phyloP scores from a whole-genome alignment of 768 basidiomycete genomes.

The Suillus fuscotomentosus region DNA sequence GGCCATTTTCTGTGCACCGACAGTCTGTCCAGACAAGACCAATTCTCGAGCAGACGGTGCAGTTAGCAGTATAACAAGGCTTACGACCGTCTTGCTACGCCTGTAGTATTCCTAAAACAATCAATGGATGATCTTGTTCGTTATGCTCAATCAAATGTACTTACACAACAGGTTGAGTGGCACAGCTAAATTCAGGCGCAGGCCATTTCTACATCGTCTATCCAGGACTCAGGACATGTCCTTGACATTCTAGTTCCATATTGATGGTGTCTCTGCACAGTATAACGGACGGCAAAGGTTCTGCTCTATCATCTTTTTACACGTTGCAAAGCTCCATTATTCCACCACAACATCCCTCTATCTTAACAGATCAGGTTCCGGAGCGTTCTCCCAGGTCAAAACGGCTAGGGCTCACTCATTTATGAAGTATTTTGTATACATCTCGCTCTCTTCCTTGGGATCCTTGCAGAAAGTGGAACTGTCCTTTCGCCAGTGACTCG shows the following conservation, averaged over 20 bases:
- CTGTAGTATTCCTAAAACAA: too few relatives aligned
- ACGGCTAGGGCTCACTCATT: not conserved
- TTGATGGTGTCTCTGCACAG: not conserved
- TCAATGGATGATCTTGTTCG: too few relatives aligned
- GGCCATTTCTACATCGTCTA: not conserved
- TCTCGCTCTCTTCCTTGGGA: not conserved
- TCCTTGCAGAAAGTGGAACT: not conserved
- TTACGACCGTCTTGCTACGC: too few relatives aligned
- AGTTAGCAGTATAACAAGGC: too few relatives aligned
- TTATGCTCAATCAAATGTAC: not conserved
- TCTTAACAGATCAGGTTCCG: not conserved
- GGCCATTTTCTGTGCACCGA: too few relatives aligned
- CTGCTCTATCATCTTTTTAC: not conserved
- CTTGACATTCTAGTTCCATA: not conserved
- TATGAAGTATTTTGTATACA: not conserved
- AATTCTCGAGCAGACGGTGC: too few relatives aligned
- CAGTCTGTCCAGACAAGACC: too few relatives aligned
- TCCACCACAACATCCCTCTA: not conserved
- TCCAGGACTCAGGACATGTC: not conserved
- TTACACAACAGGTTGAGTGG: not conserved
- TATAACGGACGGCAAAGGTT: not conserved
- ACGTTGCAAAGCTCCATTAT: not conserved
- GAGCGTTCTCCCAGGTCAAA: not conserved
- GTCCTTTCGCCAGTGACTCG: not conserved
- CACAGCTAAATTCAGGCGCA: not conserved